Base-by-base conservation (phyloP, 495 filamentous ascomycete genomes). In the Saxispiralis lemnorum region DNA sequence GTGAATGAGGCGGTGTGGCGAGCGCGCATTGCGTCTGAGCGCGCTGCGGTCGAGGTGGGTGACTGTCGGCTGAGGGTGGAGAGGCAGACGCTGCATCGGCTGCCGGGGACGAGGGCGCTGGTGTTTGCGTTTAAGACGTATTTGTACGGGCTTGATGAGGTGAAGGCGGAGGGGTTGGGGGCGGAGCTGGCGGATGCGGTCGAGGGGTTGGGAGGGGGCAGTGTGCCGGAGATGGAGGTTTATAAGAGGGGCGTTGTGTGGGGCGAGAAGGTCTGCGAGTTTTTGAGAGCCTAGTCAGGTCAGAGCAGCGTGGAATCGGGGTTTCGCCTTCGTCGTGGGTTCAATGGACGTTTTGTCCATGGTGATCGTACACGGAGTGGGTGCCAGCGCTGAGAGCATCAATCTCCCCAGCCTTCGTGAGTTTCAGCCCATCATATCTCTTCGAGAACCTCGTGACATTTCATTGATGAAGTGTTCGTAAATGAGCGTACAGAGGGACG, bases 121-220 rank as follows among this genome's bases (percentile, higher is more conserved):
- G 63, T 88, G 1, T 88, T 92, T 57, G 72, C 66, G 24, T 79
- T 89, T 58, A 83, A 88, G 60, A 89, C 81, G 9, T 89, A 86
- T 59, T 56, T 76, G 31, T 86, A 84, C 54, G 69, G 75, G 2
- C 51, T 93, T 1, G 49, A 52, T 13, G 65, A 79, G 14, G 67
- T 93, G 46, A 83, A 76, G 59, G 71, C 64, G 6, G 82, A 87
- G 50, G 81, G 79, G 2, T 75, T 73, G 0, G 59, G 50, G 11
- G 67, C 73, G 54, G 69, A 75, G 20, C 58, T 93, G 21, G 80
- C 77, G 0, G 57, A 62, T 13, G 81, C 81, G 0, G 78, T 88
- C 54, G 79, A 85, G 49, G 83, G 83, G 4, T 55, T 88, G 53
- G 70, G 69, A 45, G 59, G 53, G 39, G 81, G 81, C 6, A 86